Percentiles rank a stretch among this genome's conserved stretches.
Evolutionary conservation across 2,329 filamentous ascomycete genomes (phyloP).

Genomic region (Phialocephala subalpina): DNA sequence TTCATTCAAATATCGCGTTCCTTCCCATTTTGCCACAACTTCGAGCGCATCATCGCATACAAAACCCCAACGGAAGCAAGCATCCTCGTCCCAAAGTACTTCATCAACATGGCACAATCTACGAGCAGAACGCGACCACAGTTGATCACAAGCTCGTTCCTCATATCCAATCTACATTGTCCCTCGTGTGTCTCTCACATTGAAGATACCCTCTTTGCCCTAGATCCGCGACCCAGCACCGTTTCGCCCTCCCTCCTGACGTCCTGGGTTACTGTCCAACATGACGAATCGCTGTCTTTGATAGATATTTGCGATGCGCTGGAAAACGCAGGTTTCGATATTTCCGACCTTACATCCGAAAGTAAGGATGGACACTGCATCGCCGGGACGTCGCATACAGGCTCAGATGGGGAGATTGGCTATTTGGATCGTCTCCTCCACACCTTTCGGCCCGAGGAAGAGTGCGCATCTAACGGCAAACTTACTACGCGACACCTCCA

Average conservation of each 20-base stretch:
- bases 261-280: constrained; percentile 70
- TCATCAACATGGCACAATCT: constrained; percentile 19
- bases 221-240: constrained; percentile 59
- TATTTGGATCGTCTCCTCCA: constrained; percentile 40
- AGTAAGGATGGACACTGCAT: constrained; percentile 7
- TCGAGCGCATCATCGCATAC: background rate
- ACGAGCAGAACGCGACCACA: background rate
- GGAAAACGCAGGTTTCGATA: constrained; percentile 65
- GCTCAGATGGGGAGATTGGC: constrained; percentile 33
- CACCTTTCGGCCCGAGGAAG: constrained; percentile 25
- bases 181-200: constrained; percentile 77
- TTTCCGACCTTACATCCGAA: constrained; percentile 48
- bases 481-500: constrained; percentile 48
- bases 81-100: background rate
- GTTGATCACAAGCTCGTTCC: constrained; percentile 50
- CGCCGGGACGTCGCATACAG: constrained; percentile 21
- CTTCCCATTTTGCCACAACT: constrained; percentile 10
- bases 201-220: constrained; percentile 59
- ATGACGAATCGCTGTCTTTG: constrained; percentile 53
- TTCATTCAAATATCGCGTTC: constrained; percentile 14
- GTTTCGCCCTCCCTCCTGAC: constrained; percentile 77
- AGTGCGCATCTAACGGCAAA: constrained; percentile 29
- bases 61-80: background rate
- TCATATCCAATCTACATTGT: constrained; percentile 80
- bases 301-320: constrained; percentile 57